Base-by-base conservation (phyloP, 768 basidiomycete genomes). In the Trametes coccinea region DNA sequence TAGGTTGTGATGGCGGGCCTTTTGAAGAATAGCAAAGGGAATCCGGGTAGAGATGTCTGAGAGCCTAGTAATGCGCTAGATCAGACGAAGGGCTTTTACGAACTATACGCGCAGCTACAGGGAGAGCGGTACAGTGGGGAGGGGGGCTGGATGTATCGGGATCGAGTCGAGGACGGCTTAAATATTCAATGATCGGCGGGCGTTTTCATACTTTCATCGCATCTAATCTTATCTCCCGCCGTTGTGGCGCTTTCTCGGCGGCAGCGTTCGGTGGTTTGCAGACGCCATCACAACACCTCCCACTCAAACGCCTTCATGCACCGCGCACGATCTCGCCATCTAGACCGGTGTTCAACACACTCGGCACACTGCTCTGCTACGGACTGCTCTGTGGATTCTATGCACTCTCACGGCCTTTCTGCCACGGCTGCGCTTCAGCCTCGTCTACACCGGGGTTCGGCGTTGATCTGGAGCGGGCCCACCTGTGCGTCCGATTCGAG, bases 141-240 rank as follows among this genome's bases (percentile, higher is more conserved):
- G 41, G 41, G n/a, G 41, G 41, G 41, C n/a, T 43, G 41, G 5
- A n/a, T 16, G 41, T n/a, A 43, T 14, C 10, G 13, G n/a, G 41
- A 43, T 43, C 41, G 41, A 14, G 41, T 43, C 41, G 41, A 43
- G 41, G 41, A 43, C 41, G 41, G 13, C n/a, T 43, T 43, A 43
- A 43, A 43, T 43, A 43, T 43, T 43, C 4, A 43, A 5, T 49
- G 48, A 49, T 49, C 48, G 48, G 30, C 30, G 48, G 48, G 30
- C 30, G 48, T 31, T 49, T 27, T 49, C 48, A 10, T 17, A 16
- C 48, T 49, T 11, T 6, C 41, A 43, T 43, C 41, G 7, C 48
- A 49, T 49, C 48, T 49, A 49, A 49, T 49, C 48, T 49, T 49
- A 49, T 49, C 48, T 49, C 29, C 8, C 48, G 30, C 48, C 11